Evolutionary conservation across 345 rosid species (phyloP), one percentile per base, ranked within the genome.

Genomic region (Linum usitatissimum): DNA sequence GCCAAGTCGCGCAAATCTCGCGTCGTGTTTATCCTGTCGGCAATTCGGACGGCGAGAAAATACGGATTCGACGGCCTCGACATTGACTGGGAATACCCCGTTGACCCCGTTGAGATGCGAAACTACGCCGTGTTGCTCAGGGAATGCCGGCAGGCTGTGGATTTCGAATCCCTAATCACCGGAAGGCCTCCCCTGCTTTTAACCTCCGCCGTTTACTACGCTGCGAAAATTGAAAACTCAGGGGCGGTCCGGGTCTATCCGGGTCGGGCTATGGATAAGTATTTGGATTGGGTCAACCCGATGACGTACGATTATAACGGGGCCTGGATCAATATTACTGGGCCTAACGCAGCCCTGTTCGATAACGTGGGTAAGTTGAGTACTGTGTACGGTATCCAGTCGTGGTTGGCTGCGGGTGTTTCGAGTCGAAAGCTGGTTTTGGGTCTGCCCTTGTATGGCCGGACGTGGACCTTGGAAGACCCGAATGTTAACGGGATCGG

Each of bases 81-180:
- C 48, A 53, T 80, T 2, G 81, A 83, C 34, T 83, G 81, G 81
- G 87, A 80, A 59, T 83, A 30, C 30, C 83, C 83, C 0, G 66
- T 57, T 10, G 59, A 69, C 28, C 60, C 63, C 6, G 8, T 31
- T 30, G 81, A 80, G 48, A 76, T 73, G 81, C 21, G 42, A 1
- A 58, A 69, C 30, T 67, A 73, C 5, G 81, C 51, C 7, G 0
- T 40, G 4, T 36, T 83, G 20, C 15, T 56, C 1, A 49, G 48
- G 20, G 71, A 80, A 42, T 71, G 76, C 79, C 38, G 61, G 19
- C 23, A 42, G 10, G 73, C 76, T 9, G 34, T 83, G 5, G 57
- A 49, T 4, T 7, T 9, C 1, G 83, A 83, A 61, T 63, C 73
- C 5, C 38, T 9, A 17, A 18, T 34, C 0, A 53, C 61, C 0